Percentiles rank a stretch among this genome's conserved stretches.
phyloP scores from a whole-genome alignment of 1,284 basidiomycete species.

The Leccinum huronense region DNA sequence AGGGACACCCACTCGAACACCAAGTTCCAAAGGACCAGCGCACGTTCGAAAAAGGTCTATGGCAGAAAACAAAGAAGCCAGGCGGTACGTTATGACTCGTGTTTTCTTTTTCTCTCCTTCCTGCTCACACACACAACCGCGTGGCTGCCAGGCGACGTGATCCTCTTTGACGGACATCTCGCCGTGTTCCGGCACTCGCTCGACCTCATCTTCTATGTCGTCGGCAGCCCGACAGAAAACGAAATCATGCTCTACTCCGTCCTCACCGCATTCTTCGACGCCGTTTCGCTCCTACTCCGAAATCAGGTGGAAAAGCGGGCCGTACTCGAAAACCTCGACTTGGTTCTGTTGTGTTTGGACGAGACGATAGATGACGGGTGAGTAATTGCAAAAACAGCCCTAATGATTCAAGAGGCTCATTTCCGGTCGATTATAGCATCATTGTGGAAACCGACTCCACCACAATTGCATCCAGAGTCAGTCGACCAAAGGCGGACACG shows the following conservation, averaged over 20 bases:
- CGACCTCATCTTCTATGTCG: conserved; percentile 94
- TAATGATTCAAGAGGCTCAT: conserved; percentile 13
- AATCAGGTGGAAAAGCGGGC: conserved; percentile 96
- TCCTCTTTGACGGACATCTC: conserved; percentile 90
- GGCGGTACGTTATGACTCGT: conserved; percentile 58
- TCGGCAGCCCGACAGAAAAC: conserved; percentile 88
- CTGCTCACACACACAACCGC: conserved; percentile 8
- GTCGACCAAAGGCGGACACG: conserved; percentile 88
- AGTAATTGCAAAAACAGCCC: conserved; percentile 19
- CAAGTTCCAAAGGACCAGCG: conserved; percentile 88
- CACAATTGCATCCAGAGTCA: conserved; percentile 93
- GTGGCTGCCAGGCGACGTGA: conserved; percentile 77
- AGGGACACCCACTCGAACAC: conserved; percentile 56
- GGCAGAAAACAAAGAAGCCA: conserved; percentile 91
- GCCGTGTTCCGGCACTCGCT: conserved; percentile 92
- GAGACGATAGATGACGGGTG: conserved; percentile 99
- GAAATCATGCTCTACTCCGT: conserved; percentile 93
- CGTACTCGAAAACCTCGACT: conserved; percentile 92
- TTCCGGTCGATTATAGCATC: conserved; percentile 55
- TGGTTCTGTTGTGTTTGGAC: conserved; percentile 91
- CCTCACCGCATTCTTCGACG: conserved; percentile 84
- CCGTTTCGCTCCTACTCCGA: conserved; percentile 80
- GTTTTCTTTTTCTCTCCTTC: conserved; percentile 15
- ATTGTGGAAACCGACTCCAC: conserved; percentile 97
- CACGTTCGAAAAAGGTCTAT: conserved; percentile 92